Evolutionary conservation across 1,284 basidiomycete species (phyloP), one percentile per base, ranked within the genome.

Genomic region (Melampsora larici-populina): DNA sequence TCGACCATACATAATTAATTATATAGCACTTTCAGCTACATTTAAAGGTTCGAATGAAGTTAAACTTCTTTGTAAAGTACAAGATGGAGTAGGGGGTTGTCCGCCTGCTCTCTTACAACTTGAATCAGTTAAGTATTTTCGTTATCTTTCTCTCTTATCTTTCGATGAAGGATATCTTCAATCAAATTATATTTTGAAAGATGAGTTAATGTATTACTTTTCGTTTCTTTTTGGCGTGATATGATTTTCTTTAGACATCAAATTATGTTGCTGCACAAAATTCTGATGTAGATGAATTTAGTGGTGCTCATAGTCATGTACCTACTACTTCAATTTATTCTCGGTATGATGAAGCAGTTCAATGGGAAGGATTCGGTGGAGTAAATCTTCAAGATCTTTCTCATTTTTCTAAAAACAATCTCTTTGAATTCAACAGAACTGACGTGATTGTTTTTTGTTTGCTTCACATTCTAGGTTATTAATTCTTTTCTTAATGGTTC

Each of bases 21-120:
- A 82, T 79, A 80, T 82, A 11, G 78, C 81, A 3, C 69, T 85
- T 3, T 80, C 83, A 0, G 80, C 80, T 26, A 81, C 83, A 73
- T 84, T 84, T 75, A 74, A 82, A n/a, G 84, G 83, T 78, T 68
- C 78, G 58, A 24, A 40, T n/a, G 58, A 29, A 40, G 31, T 60
- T 46, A 40, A 18, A 18, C 48, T 33, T 13, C 24, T 49, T 36
- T 74, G 72, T 36, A 8, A 6, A 5, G 0, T 36, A 18, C 31
- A 33, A 74, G 31, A n/a, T 9, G 26, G 55, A 40, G 49, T 62
- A 43, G 63, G 72, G 29, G 63, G 63, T 21, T 74, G 72, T 46
- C 15, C 65, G 33, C 72, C 72, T 21, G 63, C 43, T 17, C 29
- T 63, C 9, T 40, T 74, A 31, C 72, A 74, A n/a, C 63, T 74